Evolutionary conservation across 2,329 filamentous ascomycete species (phyloP), one percentile per base, ranked within the genome.

Genomic region (Penicillium sp.): DNA sequence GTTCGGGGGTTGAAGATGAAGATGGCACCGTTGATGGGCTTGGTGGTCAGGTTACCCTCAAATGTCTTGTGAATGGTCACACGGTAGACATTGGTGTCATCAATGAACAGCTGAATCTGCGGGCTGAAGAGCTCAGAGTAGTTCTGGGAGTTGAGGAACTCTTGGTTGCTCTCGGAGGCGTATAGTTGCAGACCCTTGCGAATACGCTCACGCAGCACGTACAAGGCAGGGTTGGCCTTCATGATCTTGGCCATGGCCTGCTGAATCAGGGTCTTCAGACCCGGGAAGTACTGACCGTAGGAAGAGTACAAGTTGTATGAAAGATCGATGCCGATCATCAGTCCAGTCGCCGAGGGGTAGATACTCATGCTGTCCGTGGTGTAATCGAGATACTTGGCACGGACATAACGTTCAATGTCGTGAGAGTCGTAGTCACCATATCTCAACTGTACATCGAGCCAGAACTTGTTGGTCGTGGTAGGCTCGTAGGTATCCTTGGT

Each of bases 1-100:
- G 93, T 98, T 50, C 92, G 84, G n/a, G 95, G 93, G 69, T 98
- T 98, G 82, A 98, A 97, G 67, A 98, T 98, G 78, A 98, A 98
- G 69, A 98, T 97, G 40, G 95, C 93, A 68, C 93, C 93, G 70
- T 98, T 98, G 79, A 98, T 98, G 3, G 93, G 93, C 74, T 98
- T 98, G 1, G 93, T 98, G 0, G 93, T 98, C 81, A 98, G 78
- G 68, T 98, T 98, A 63, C 93, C 93, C 72, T 98, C 93, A 56
- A 98, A 98, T 0, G 93, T 98, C 82, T 98, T 98, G 79, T 98
- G 93, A 56, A 98, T 98, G 0, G 93, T 98, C 54, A 98, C 93
- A 76, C 93, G 91, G 69, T 98, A 98, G 44, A 98, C 95, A 64
- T 98, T 98, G 53, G 93, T 98, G 68, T 98, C 93, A 63, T 98